Conservation (phyloP, 2,329 filamentous ascomycete species). For the Chrysosporium queenslandicum region DNA sequence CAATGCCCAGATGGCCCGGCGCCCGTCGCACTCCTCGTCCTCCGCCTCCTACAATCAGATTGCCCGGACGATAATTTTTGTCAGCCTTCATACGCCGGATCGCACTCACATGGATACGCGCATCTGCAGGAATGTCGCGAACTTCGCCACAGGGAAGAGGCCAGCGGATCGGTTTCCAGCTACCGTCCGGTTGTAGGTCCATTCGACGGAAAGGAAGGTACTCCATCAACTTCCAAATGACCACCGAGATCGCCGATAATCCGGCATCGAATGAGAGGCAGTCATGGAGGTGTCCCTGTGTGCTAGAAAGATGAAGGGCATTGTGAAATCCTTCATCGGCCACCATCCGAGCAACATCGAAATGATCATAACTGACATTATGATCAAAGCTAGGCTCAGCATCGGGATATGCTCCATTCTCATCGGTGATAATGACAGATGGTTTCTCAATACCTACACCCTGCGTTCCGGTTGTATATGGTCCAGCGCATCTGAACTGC, state of each 20-base stretch:
- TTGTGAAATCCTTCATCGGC: constrained; percentile 40
- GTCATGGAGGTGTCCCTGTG: constrained; percentile 54
- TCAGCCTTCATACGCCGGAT: constrained; percentile 60
- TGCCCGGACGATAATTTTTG: constrained; percentile 60
- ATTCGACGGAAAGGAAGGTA: constrained; percentile 72
- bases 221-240: constrained; percentile 69
- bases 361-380: not conserved
- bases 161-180: constrained; percentile 72
- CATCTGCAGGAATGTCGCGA: constrained; percentile 62
- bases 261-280: constrained; percentile 57
- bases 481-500: constrained; percentile 53
- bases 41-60: constrained; percentile 69
- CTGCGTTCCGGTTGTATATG: constrained; percentile 21
- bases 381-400: not conserved
- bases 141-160: constrained; percentile 68
- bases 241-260: constrained; percentile 45
- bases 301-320: constrained; percentile 49
- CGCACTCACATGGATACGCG: constrained; percentile 62
- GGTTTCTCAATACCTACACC: not conserved
- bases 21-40: constrained; percentile 58
- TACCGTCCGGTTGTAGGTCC: constrained; percentile 62
- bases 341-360: constrained; percentile 14
- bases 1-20: constrained; percentile 53
- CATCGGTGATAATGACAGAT: constrained; percentile 5
- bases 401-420: not conserved